Base-by-base conservation (phyloP, 2,329 filamentous ascomycete species). In the Ceratocystis huliohia region DNA sequence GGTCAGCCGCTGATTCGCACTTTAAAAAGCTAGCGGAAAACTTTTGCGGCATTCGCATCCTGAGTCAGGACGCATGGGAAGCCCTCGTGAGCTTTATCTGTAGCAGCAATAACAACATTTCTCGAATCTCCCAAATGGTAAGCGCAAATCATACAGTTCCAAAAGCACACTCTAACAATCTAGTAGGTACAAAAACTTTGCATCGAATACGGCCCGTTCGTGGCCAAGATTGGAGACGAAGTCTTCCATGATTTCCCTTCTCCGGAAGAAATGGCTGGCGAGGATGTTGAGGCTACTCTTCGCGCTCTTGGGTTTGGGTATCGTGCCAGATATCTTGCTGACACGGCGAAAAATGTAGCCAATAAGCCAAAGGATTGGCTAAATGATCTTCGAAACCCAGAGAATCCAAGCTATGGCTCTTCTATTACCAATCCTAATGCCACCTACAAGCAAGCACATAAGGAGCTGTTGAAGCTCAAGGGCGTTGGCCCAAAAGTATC, bases 21-120 rank as follows among this genome's bases (percentile, higher is more conserved):
- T 99, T 99, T 76, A 88, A 86, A 71, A 88, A 87, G 73, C 90
- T 89, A 70, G 93, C 94, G 0, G 87, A 89, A 0, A 86, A 87
- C 66, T 99, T 99, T 74, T 87, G 88, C 0, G 94, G 95, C 13
- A 88, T 99, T 66, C 86, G 94, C 25, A 96, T 99, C 70, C 78
- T 99, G 57, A 89, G 88, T 71, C 94, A 99, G 77, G 92, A 96
- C 78, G 87, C 93, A 0, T 99, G 95, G 94, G 94, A 99, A 75
- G 86, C 94, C 0, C 80, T 99, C 25, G 80, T 99, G 28, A 87
- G 88, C 66, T 99, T 99, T 76, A 99, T 99, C 70, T 99, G 94
- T 80, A 96, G 92, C 76, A 96, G 91, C 76, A 99, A 99, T 77
- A 99, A 99, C 77, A 96, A 99, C 74, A 99, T 99, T 68, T 83